Conservation (phyloP, 2,329 filamentous ascomycete species). For the Trichoderma koningiopsis region DNA sequence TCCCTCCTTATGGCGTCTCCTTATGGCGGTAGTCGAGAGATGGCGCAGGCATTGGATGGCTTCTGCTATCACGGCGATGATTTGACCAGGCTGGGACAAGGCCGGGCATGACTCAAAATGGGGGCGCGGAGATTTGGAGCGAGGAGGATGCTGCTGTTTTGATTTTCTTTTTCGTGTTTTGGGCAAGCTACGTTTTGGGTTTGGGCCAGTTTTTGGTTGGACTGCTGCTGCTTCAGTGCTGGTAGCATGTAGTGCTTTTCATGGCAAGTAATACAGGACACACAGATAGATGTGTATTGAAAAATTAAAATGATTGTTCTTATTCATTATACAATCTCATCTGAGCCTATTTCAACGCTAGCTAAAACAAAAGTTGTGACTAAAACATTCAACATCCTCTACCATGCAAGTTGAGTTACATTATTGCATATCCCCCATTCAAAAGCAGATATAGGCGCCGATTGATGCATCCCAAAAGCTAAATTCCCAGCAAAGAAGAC, state of each 20-base stretch:
- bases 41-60: background rate
- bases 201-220: background rate
- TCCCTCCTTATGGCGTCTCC: background rate
- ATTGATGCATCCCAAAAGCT: background rate
- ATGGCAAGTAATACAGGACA: background rate
- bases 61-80: constrained; percentile 9
- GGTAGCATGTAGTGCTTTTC: background rate
- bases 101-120: background rate
- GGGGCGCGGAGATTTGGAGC: background rate
- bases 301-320: background rate
- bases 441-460: background rate
- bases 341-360: constrained; percentile 7
- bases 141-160: background rate
- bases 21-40: background rate
- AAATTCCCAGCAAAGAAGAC: background rate
- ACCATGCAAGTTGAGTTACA: background rate
- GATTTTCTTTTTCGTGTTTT: background rate
- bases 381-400: constrained; percentile 3
- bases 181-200: background rate
- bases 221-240: background rate
- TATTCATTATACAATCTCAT: constrained; percentile 16
- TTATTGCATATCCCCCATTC: background rate
- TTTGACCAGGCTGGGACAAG: background rate
- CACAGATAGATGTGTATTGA: background rate
- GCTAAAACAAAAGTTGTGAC: background rate